Evolutionary conservation across 495 filamentous ascomycete species (phyloP), one percentile per base, ranked within the genome.

Genomic region (Xylaria flabelliformis): DNA sequence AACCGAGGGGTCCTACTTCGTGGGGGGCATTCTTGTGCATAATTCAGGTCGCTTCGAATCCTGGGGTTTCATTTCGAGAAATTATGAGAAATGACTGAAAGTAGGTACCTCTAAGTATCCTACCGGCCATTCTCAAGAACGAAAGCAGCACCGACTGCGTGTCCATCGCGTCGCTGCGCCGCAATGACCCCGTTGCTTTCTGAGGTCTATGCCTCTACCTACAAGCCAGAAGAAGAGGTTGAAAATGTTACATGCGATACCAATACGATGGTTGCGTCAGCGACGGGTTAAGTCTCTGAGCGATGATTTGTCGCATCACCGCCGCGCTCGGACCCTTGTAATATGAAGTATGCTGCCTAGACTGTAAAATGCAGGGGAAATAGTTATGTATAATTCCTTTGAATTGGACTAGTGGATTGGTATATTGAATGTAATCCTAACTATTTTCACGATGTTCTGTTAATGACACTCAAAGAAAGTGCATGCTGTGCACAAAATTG

Each of bases 261-360:
- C 6, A 39, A 39, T 21, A 61, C 5, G 32, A 61, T 39, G 9
- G 17, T 61, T 61, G 32, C 58, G 58, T 21, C 24, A 32, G 58
- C n/a, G 32, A 61, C 39, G 19, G 29, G 32, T 39, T 34, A 32
- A 39, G 34, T 41, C 12, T 61, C n/a, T 21, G 32, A 32, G 32
- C 34, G 32, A 39, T 13, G 8, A 4, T 34, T 48, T 34, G 63
- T 34, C 26, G 63, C 63, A 65, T 50, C 42, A n/a, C 24, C 5
- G 26, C 21, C 34, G 42, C 63, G 63, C 63, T 65, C 63, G 63
- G 63, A 65, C 63, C 63, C 63, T 64, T 48, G 63, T 48, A 48
- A 65, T 48, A 46, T 64, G 46, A 39, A 42, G 1, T 42, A 62
- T 36, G 1, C 13, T 64, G 46, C 42, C 24, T 65, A 51, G 36